Base-by-base conservation (phyloP, 352 stramenopile genomes). In the Phytopythium mirpurense region DNA sequence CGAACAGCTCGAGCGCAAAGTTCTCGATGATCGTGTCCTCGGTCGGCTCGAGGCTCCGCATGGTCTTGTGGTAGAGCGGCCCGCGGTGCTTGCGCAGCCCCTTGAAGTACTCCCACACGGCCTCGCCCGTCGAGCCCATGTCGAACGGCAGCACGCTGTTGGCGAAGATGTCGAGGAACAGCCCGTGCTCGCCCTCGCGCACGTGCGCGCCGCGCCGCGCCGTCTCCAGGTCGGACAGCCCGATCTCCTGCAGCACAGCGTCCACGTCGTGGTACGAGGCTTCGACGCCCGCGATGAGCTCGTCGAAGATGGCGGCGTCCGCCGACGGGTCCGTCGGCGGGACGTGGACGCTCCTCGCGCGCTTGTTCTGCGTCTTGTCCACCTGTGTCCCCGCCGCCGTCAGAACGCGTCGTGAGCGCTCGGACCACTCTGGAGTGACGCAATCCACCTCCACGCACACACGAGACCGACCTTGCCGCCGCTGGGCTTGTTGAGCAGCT, bases 1-100 rank as follows among this genome's bases (percentile, higher is more conserved):
- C 66, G 26, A 65, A 61, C 40, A 74, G 63, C 45, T 74, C 66
- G 40, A 71, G 63, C 15, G 59, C 66, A 54, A 74, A 74, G 50
- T 68, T 68, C 52, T 74, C 62, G 29, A 74, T 59, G 48, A 74
- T 71, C n/a, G 66, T 74, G 19, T 74, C 59, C 9, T 57, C 51
- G 2, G 34, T 51, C 19, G 40, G 32, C 51, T 57, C 51, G 15
- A 43, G 32, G 24, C 34, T 57, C 40, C 32, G 42, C 47, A 45
- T 45, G 0, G 34, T 45, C 19, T 54, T 54, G 10, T 54, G 32
- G 47, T 54, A 54, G 19, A 54, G 23, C 34, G 34, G 47, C 3
- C 47, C 34, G 10, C 34, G 34, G 29, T 59, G 46, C 6, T 60
- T 48, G n/a, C 59, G 31, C 9, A 59, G 29, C 5, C 29, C 29